Percentiles rank a stretch among this genome's conserved stretches.
Conservation (phyloP, 805 yeast species). For the Blastobotrys americana region DNA sequence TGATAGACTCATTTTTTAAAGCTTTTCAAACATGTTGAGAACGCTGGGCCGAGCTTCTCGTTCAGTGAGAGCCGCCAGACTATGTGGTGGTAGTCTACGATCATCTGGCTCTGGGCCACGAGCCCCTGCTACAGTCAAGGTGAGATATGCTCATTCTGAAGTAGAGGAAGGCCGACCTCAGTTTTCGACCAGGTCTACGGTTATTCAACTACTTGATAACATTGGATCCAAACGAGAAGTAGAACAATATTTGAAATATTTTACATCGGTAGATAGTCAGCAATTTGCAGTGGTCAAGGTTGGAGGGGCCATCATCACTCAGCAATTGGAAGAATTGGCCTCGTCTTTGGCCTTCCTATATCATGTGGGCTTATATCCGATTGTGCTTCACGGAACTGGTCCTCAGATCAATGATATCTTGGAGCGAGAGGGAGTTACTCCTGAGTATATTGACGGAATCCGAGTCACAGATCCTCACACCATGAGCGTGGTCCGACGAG, state of each 20-base stretch:
- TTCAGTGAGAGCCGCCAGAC: no score
- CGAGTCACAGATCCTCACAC: constrained; percentile 91
- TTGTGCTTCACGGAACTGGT: constrained; percentile 96
- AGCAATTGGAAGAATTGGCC: constrained; percentile 86
- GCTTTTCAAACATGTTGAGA: no score
- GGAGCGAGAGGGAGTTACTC: constrained; percentile 91
- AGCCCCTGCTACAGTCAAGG: no score
- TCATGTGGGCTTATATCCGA: constrained; percentile 96
- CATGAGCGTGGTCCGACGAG: constrained; percentile 91
- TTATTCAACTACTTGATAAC: constrained; percentile 87
- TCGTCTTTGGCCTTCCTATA: constrained; percentile 92
- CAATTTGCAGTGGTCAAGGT: constrained; percentile 98
- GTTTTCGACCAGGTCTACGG: constrained; percentile 76
- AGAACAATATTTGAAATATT: constrained; percentile 92
- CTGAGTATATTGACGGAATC: constrained; percentile 93
- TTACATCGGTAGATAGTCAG: constrained; percentile 79
- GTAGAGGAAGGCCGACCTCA: constrained; percentile 5
- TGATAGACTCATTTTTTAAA: no score
- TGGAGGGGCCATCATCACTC: constrained; percentile 98
- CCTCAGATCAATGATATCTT: constrained; percentile 95
- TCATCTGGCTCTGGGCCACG: no score
- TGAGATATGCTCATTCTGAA: no score
- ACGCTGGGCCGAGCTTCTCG: no score
- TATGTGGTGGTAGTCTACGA: no score
- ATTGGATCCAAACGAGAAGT: constrained; percentile 97